A percentile compares a stretch with the other conserved stretches of the same genome.
Evolutionary conservation across 441 rosid species (phyloP).

Genomic region (Daphne laureola): DNA sequence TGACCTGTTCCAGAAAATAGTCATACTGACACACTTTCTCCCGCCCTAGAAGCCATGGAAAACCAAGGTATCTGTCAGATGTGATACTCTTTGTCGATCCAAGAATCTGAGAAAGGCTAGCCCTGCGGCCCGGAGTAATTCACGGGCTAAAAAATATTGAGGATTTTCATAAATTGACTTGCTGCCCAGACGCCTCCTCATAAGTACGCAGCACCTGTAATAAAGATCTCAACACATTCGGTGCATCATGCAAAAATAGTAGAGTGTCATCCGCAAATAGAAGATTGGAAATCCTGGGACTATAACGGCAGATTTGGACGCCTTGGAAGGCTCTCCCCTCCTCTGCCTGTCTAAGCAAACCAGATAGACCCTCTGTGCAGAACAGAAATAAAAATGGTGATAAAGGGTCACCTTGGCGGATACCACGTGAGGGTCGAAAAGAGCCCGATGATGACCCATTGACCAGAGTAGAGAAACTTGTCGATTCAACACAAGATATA

Average conservation of each 20-base stretch:
- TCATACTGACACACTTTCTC: no score
- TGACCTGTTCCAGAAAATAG: no score
- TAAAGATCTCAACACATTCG: background rate
- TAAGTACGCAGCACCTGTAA: background rate
- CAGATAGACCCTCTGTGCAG: background rate
- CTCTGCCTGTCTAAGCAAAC: background rate
- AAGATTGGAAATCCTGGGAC: background rate
- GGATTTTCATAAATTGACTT: background rate
- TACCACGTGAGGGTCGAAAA: background rate
- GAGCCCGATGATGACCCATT: background rate
- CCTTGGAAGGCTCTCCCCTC: no score
- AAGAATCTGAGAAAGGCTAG: no score
- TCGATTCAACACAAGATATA: background rate
- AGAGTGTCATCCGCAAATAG: conserved; percentile 4
- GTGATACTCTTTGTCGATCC: no score
- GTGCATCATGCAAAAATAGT: background rate
- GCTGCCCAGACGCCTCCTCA: background rate
- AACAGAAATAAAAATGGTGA: background rate
- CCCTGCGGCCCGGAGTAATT: no score
- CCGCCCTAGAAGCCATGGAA: no score
- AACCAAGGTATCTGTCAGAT: no score
- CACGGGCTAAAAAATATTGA: background rate
- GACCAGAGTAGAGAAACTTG: background rate
- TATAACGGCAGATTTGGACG: no score
- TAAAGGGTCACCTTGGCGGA: conserved; percentile 1